phyloP scores from a whole-genome alignment of 495 filamentous ascomycete genomes.

The Daldinia decipiens region DNA sequence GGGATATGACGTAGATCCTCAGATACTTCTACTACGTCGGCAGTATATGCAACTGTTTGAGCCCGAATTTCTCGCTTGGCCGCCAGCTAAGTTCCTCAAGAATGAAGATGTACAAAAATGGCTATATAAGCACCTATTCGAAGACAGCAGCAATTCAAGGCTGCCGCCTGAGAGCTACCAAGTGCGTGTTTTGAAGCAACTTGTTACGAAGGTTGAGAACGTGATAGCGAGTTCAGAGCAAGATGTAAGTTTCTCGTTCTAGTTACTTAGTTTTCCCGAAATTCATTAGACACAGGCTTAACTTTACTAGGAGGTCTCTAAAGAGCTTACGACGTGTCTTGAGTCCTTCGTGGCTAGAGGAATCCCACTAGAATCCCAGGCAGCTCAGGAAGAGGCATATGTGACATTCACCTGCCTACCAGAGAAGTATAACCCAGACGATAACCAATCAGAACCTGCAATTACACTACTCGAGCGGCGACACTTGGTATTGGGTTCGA shows the following conservation, averaged over 20 bases:
- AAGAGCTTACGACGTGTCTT: conserved; percentile 69
- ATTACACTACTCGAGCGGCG: conserved; percentile 73
- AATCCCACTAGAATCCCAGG: conserved; percentile 62
- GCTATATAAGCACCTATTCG: conserved; percentile 69
- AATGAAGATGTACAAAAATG: conserved; percentile 65
- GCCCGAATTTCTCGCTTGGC: conserved; percentile 65
- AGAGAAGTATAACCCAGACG: not conserved
- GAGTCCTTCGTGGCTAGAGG: conserved; percentile 63
- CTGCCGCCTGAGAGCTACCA: conserved; percentile 73
- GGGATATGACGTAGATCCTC: conserved; percentile 36
- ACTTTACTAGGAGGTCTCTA: conserved; percentile 68
- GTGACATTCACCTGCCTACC: conserved; percentile 70
- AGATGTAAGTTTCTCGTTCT: conserved; percentile 67
- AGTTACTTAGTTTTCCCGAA: conserved; percentile 11
- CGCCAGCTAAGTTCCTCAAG: conserved; percentile 62
- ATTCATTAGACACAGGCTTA: not conserved
- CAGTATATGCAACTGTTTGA: conserved; percentile 73
- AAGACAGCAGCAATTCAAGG: conserved; percentile 55
- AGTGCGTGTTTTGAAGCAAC: conserved; percentile 70
- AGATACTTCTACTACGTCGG: conserved; percentile 59
- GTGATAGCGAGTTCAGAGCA: conserved; percentile 71
- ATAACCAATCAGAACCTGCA: conserved; percentile 28
- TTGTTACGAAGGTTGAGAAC: conserved; percentile 69
- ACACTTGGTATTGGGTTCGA: conserved; percentile 72
- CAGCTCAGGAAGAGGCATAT: conserved; percentile 71